phyloP scores from a whole-genome alignment of 768 basidiomycete genomes.

The Nidularia pulvinata region DNA sequence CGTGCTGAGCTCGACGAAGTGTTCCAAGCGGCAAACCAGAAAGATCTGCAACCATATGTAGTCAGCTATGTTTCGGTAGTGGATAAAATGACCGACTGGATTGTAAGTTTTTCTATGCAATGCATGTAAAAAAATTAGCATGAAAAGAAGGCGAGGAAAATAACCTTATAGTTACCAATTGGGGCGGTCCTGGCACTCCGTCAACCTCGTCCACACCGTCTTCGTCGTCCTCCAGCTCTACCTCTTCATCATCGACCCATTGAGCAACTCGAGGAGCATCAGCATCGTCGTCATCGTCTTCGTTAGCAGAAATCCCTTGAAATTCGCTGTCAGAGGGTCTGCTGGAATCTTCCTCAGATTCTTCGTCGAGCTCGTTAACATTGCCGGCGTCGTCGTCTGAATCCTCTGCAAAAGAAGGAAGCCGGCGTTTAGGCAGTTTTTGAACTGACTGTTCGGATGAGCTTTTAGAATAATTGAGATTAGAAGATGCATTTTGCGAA shows the following conservation, averaged over 20 bases:
- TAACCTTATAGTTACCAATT: conserved; percentile 21
- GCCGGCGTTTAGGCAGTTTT: too few species aligned
- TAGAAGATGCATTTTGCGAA: conserved; percentile 1
- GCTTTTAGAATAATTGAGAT: too few species aligned
- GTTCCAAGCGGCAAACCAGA: conserved; percentile 63
- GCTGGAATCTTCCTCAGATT: too few species aligned
- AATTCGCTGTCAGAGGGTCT: too few species aligned
- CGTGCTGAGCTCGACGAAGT: conserved; percentile 61
- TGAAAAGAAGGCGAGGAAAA: neutral
- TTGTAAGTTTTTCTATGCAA: conserved; percentile 18
- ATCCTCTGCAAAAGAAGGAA: too few species aligned
- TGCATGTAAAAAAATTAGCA: neutral
- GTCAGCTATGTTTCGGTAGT: too few species aligned
- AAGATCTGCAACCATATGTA: conserved; percentile 38
- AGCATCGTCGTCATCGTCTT: conserved; percentile 23
- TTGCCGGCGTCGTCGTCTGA: too few species aligned
- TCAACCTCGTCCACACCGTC: conserved; percentile 25
- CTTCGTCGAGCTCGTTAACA: too few species aligned
- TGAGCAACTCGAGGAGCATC: conserved; percentile 61
- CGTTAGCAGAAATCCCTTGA: too few species aligned
- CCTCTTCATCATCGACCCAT: conserved; percentile 52
- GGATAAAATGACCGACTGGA: conserved; percentile 13
- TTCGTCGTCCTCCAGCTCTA: conserved; percentile 32
- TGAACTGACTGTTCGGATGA: too few species aligned
- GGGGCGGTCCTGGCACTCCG: conserved; percentile 16